phyloP scores from a whole-genome alignment of 345 rosid species.

The Populus ilicifolia region DNA sequence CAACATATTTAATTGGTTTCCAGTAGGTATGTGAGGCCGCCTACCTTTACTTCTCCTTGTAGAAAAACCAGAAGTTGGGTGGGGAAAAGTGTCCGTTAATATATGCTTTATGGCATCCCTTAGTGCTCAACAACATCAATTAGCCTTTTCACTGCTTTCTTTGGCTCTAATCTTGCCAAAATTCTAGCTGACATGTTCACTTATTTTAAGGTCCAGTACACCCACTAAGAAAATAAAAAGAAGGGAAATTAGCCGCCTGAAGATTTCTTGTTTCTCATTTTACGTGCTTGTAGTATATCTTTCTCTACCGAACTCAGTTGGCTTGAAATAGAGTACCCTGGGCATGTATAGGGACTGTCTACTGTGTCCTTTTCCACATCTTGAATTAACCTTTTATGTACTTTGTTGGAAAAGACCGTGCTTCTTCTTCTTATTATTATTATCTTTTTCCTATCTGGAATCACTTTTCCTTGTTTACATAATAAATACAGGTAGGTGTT shows the following conservation, averaged over 20 bases:
- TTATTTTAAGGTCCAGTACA: conserved; percentile 39
- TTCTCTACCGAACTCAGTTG: background rate
- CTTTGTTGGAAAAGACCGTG: background rate
- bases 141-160: conserved; percentile 28
- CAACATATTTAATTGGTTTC: background rate
- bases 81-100: conserved; percentile 9
- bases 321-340: background rate
- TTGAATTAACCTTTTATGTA: background rate
- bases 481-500: conserved; percentile 26
- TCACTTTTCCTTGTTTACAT: conserved; percentile 15
- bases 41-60: background rate
- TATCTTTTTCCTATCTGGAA: conserved; percentile 1
- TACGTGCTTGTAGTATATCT: conserved; percentile 1
- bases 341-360: background rate
- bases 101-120: conserved; percentile 6
- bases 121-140: conserved; percentile 40
- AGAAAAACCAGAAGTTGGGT: background rate
- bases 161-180: conserved; percentile 36
- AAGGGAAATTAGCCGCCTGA: conserved; percentile 13
- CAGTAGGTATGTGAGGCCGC: background rate
- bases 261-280: conserved; percentile 19
- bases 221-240: conserved; percentile 30
- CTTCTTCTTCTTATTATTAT: background rate
- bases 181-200: conserved; percentile 37
- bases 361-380: background rate